A percentile compares a stretch with the other conserved stretches of the same genome.
Evolutionary conservation across 2,329 filamentous ascomycete genomes (phyloP).

Genomic region (Graphiopsis chlorocephala): DNA sequence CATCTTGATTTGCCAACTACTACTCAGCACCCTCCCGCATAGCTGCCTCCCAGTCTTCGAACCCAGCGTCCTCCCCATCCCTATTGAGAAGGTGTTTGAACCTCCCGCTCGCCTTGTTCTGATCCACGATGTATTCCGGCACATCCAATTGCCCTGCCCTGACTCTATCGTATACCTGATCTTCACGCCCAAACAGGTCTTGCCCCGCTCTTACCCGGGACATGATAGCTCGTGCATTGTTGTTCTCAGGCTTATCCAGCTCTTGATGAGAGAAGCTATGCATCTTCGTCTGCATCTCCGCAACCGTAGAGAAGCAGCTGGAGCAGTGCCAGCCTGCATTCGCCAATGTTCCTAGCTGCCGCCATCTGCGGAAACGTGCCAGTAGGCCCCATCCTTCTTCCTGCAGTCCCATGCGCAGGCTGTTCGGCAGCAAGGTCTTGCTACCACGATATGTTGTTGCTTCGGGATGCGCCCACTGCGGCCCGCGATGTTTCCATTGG

Average conservation of each 20-base stretch:
- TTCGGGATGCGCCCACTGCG: conserved; percentile 58
- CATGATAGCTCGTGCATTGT: conserved; percentile 50
- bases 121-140: conserved; percentile 44
- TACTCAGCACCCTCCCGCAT: background rate
- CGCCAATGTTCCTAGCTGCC: conserved; percentile 45
- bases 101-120: conserved; percentile 27
- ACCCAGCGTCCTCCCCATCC: conserved; percentile 40
- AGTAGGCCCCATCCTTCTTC: conserved; percentile 32
- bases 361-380: conserved; percentile 22
- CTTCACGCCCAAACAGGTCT: conserved; percentile 55
- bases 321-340: conserved; percentile 63
- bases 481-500: conserved; percentile 37
- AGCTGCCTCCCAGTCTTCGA: conserved; percentile 24
- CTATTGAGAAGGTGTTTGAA: conserved; percentile 43
- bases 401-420: conserved; percentile 52
- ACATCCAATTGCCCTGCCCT: conserved; percentile 52
- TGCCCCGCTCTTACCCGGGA: conserved; percentile 51
- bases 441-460: conserved; percentile 62
- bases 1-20: too few species aligned
- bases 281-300: conserved; percentile 56
- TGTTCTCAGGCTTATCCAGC: conserved; percentile 52
- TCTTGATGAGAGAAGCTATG: conserved; percentile 55
- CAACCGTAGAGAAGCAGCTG: conserved; percentile 57
- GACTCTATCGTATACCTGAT: conserved; percentile 54
- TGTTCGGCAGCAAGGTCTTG: conserved; percentile 52